Conservation (phyloP, 2,329 filamentous ascomycete species). For the Celoporthe dispersa region DNA sequence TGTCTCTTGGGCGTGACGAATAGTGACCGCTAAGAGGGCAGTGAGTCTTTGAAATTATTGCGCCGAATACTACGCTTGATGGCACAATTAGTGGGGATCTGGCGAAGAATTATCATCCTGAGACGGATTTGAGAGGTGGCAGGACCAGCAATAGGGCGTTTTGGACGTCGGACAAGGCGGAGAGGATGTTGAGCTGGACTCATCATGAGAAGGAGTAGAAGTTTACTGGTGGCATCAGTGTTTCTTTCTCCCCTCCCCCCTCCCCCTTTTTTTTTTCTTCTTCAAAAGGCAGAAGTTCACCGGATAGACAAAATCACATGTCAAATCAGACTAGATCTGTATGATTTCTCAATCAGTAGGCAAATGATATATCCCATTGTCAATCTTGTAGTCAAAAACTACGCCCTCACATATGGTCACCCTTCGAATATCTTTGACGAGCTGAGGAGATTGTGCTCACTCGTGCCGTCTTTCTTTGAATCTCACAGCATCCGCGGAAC, state of each 20-base stretch:
- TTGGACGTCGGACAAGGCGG: slow-evolving; percentile 32
- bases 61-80: slow-evolving; percentile 37
- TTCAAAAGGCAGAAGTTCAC: background rate
- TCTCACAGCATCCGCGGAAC: no score
- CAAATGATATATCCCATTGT: no score
- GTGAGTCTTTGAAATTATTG: slow-evolving; percentile 42
- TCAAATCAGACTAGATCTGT: no score
- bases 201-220: slow-evolving; percentile 38
- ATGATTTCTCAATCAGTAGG: no score
- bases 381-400: no score
- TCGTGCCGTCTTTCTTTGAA: no score
- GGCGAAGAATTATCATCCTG: slow-evolving; percentile 34
- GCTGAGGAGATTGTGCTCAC: no score
- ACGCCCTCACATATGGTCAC: no score
- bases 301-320: background rate
- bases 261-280: no score
- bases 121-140: slow-evolving; percentile 34
- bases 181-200: slow-evolving; percentile 29
- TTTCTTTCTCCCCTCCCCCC: no score
- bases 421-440: no score
- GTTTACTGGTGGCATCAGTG: background rate
- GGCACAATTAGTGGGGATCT: slow-evolving; percentile 2
- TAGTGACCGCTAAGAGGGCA: slow-evolving; percentile 33
- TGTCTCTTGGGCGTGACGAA: slow-evolving; percentile 40
- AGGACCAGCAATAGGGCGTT: slow-evolving; percentile 35